Percentiles rank a stretch among this genome's conserved stretches.
Conservation (phyloP, 169 alveolate species). For the Amoebophrya sp. region DNA sequence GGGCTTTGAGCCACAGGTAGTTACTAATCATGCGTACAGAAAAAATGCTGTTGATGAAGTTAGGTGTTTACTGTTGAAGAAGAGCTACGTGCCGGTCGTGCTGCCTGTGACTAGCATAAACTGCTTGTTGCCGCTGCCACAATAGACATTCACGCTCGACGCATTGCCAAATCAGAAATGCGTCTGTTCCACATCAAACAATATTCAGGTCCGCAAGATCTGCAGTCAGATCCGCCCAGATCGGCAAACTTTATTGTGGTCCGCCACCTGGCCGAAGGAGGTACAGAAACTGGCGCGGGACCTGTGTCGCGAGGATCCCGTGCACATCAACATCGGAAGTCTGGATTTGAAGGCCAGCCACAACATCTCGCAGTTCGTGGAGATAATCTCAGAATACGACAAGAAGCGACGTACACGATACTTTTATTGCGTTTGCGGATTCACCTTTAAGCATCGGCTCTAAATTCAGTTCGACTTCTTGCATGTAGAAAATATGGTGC, state of each 20-base stretch:
- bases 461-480: too few relatives aligned
- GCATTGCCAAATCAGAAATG: too few relatives aligned
- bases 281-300: slow-evolving; percentile 86
- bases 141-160: too few relatives aligned
- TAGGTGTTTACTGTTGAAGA: background rate
- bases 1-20: slow-evolving; percentile 89
- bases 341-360: slow-evolving; percentile 80
- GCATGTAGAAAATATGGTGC: too few relatives aligned
- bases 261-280: slow-evolving; percentile 98
- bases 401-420: slow-evolving; percentile 41
- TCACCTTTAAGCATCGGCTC: too few relatives aligned
- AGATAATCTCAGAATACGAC: slow-evolving; percentile 61
- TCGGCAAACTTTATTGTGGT: slow-evolving; percentile 88
- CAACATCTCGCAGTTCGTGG: slow-evolving; percentile 75
- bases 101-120: too few relatives aligned
- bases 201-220: slow-evolving; percentile 68
- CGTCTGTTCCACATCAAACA: too few relatives aligned
- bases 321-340: slow-evolving; percentile 88
- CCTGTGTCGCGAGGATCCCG: slow-evolving; percentile 85
- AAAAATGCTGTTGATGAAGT: background rate
- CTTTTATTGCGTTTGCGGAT: too few relatives aligned
- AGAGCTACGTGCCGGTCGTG: background rate
- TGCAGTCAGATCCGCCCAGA: slow-evolving; percentile 81
- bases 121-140: too few relatives aligned
- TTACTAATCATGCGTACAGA: background rate